Base-by-base conservation (phyloP, 805 yeast genomes). In the Candida boleticola region DNA sequence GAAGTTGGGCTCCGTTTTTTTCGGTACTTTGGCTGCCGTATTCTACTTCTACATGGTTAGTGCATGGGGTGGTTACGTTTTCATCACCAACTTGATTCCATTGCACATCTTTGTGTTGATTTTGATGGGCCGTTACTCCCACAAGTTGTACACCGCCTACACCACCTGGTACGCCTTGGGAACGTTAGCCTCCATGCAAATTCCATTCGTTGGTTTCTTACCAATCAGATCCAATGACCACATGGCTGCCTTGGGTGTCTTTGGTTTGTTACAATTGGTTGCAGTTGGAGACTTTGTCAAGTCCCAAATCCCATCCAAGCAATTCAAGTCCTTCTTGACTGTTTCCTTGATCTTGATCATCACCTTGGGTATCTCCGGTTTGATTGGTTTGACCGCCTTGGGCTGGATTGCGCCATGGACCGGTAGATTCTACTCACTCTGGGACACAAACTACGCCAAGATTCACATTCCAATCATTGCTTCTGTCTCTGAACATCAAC, bases 21-120 rank as follows among this genome's bases (percentile, higher is more conserved):
- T 82, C 73, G 93, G 89, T 9, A 73, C 92, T 2, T 68, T 85
- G 53, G 82, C 97, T 22, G 95, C 99, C 1, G 61, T 89, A 26
- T 85, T 82, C 55, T 93, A 95, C 71, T 93, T 95, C 67, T 93
- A 93, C 75, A 93, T 93, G 99, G 99, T 93, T 40, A 83, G 95
- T 37, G 99, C 99, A 10, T 90, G 99, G 97, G 99, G 99, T 73
- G 99, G 99, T 21, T 93, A 93, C 61, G 99, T 95, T 40, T 93
- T 93, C 74, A 95, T 93, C 68, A 93, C 99, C 45, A 93, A 93
- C 70, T 81, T 95, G 74, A 89, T 93, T 55, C 99, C 99, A 36
- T 73, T 93, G 53, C 99, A 93, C 62, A 89, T 90, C 20, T 90
- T 93, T 58, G 90, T 89, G 38, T 73, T 93, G 60, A 67, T 93